phyloP scores from a whole-genome alignment of 306 rosid species.

The Dalbergia oliveri region DNA sequence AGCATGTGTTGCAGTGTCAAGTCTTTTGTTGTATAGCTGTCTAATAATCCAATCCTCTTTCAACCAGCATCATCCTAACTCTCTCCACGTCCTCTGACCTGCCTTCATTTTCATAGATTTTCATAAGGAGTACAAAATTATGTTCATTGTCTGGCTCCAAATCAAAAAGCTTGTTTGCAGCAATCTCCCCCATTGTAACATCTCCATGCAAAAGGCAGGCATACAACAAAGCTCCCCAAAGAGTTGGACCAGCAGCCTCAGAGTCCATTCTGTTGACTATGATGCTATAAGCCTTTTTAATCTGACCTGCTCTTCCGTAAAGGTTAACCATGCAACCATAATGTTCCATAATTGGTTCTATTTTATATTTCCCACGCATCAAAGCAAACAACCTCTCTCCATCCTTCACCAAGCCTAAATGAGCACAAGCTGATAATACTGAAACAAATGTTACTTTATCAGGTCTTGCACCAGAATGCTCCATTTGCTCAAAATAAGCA shows the following conservation, averaged over 20 bases:
- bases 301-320: constrained; percentile 84
- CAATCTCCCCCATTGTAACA: constrained; percentile 73
- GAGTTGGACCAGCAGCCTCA: constrained; percentile 84
- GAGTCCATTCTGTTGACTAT: constrained; percentile 59
- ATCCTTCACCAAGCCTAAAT: constrained; percentile 68
- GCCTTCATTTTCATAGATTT: constrained; percentile 69
- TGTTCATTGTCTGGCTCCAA: constrained; percentile 89
- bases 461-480: constrained; percentile 60
- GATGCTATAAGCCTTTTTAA: constrained; percentile 70
- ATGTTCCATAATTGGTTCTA: constrained; percentile 84
- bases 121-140: constrained; percentile 81
- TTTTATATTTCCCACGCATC: constrained; percentile 74
- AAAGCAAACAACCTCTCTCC: constrained; percentile 70
- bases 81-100: constrained; percentile 70
- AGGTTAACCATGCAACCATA: constrained; percentile 91
- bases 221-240: constrained; percentile 90
- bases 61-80: constrained; percentile 70
- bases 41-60: constrained; percentile 74
- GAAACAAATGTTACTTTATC: constrained; percentile 84
- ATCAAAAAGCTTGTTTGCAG: constrained; percentile 81
- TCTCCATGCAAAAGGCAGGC: constrained; percentile 74
- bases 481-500: constrained; percentile 72
- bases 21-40: constrained; percentile 7
- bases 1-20: neutral
- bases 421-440: constrained; percentile 73